Evolutionary conservation across 345 rosid species (phyloP).

Genomic region (Hibiscus tridactylites): DNA sequence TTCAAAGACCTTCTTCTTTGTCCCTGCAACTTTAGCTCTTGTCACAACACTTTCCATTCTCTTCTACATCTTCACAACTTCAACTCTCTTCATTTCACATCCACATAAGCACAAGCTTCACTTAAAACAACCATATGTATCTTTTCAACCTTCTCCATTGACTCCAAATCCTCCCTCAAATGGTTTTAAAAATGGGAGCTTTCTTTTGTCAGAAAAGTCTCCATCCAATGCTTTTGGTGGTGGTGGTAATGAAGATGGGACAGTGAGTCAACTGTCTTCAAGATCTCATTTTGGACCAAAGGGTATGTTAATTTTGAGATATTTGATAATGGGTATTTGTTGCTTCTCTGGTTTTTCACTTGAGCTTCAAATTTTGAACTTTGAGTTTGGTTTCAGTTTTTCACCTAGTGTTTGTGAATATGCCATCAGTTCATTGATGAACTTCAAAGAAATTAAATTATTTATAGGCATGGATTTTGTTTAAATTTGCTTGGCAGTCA

Average conservation of each 20-base stretch:
- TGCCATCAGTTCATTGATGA: background rate
- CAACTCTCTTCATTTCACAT: constrained; percentile 27
- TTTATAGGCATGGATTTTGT: background rate
- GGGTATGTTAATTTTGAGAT: constrained; percentile 14
- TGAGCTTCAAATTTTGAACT: background rate
- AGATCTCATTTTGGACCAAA: constrained; percentile 5
- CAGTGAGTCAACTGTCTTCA: constrained; percentile 10
- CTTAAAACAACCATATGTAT: constrained; percentile 1
- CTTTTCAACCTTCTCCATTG: background rate
- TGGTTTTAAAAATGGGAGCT: constrained; percentile 2
- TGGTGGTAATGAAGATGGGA: background rate
- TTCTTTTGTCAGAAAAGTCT: background rate
- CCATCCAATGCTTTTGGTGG: background rate
- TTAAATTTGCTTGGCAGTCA: background rate
- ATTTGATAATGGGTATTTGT: constrained; percentile 1
- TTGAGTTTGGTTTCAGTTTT: background rate
- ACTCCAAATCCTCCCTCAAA: background rate
- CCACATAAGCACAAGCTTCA: background rate
- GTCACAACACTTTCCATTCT: constrained; percentile 36
- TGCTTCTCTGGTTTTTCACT: background rate
- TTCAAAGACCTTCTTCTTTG: constrained; percentile 27
- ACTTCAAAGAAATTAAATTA: background rate
- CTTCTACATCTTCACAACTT: constrained; percentile 39
- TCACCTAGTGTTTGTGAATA: background rate
- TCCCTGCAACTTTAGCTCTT: constrained; percentile 47